These are phyloP conservation scores for Scedosporium apiospermum DNA, from an alignment of 2,329 filamentous ascomycete species.

Conservation along the genomic window DNA sequence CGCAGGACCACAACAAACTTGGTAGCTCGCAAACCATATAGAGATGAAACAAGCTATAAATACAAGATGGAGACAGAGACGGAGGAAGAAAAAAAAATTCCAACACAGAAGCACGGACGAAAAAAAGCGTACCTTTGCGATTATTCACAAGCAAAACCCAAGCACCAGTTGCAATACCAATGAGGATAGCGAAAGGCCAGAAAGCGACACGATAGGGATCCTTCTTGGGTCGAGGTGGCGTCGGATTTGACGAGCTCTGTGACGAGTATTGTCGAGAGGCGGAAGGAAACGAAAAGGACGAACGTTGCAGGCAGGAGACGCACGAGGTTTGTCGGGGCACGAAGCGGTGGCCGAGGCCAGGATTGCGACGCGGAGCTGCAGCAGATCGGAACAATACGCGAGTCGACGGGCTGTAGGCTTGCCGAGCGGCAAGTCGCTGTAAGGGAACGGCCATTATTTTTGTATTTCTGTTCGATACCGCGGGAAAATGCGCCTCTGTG, in stretches of 20 bases:
- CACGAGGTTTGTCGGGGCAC: neutral
- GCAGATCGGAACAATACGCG: slow-evolving; percentile 1
- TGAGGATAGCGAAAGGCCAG: slow-evolving; percentile 46
- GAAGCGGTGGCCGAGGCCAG: slow-evolving; percentile 1
- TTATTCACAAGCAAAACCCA: slow-evolving; percentile 41
- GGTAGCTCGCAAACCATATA: neutral
- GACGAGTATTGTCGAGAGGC: slow-evolving; percentile 5
- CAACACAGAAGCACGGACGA: neutral
- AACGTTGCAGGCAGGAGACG: neutral
- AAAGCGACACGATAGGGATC: slow-evolving; percentile 20
- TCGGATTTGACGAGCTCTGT: neutral
- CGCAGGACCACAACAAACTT: neutral
- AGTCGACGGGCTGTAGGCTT: neutral
- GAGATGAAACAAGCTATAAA: neutral
- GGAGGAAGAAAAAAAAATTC: neutral
- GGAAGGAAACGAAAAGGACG: neutral
- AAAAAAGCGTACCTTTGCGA: slow-evolving; percentile 31
- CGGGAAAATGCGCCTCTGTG: neutral
- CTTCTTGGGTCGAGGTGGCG: slow-evolving; percentile 1
- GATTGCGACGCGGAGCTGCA: slow-evolving; percentile 1
- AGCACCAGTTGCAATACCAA: slow-evolving; percentile 35
- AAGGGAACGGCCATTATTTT: slow-evolving; percentile 4
- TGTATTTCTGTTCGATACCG: neutral
- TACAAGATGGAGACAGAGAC: neutral
- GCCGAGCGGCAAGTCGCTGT: slow-evolving; percentile 3